phyloP scores from a whole-genome alignment of 148 eudicot genomes.

The Euryodendron excelsum region DNA sequence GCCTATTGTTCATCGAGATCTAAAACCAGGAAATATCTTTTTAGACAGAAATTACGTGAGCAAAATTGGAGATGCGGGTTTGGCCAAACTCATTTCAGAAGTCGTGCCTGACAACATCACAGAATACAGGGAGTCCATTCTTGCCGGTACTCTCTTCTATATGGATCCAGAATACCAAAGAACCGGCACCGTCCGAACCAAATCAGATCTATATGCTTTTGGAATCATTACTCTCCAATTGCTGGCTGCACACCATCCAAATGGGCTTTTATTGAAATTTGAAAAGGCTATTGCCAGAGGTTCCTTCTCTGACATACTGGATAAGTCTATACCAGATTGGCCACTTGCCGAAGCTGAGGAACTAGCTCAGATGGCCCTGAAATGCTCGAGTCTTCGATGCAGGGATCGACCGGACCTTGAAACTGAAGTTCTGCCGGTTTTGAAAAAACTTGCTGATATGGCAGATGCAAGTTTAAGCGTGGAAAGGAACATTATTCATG shows the following conservation, averaged over 20 bases:
- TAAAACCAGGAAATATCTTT: slow-evolving; percentile 74
- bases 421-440: slow-evolving; percentile 54
- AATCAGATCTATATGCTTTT: slow-evolving; percentile 77
- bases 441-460: slow-evolving; percentile 68
- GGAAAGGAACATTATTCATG: slow-evolving; percentile 30
- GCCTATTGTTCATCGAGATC: slow-evolving; percentile 67
- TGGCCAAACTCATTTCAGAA: slow-evolving; percentile 63
- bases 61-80: slow-evolving; percentile 75
- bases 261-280: slow-evolving; percentile 52
- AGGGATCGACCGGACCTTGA: slow-evolving; percentile 92
- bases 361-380: slow-evolving; percentile 56
- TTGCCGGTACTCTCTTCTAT: slow-evolving; percentile 66
- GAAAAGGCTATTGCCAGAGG: slow-evolving; percentile 58
- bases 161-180: slow-evolving; percentile 85
- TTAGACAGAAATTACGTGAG: slow-evolving; percentile 52
- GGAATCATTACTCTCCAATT: slow-evolving; percentile 71
- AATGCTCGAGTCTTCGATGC: slow-evolving; percentile 67
- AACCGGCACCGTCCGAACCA: slow-evolving; percentile 73
- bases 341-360: slow-evolving; percentile 60
- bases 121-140: slow-evolving; percentile 47
- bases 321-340: slow-evolving; percentile 62
- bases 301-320: slow-evolving; percentile 48
- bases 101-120: slow-evolving; percentile 57
- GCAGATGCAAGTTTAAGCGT: slow-evolving; percentile 51
- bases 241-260: slow-evolving; percentile 58